Evolutionary conservation across 345 rosid genomes (phyloP).

Genomic region (Microthlaspi erraticum): DNA sequence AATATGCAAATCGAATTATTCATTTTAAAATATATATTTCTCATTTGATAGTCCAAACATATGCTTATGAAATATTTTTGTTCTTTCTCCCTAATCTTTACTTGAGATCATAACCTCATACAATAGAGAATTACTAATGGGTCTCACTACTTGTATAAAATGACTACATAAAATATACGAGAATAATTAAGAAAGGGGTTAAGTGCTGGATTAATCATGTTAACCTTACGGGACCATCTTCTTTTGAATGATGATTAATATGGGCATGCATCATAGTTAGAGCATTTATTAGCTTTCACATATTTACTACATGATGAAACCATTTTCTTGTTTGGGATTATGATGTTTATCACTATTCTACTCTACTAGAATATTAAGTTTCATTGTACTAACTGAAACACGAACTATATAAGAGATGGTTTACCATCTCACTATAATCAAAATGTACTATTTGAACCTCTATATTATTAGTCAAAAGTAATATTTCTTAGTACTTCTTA

Average conservation of each 20-base stretch:
- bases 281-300: conserved; percentile 39
- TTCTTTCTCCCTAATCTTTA: neutral
- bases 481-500: neutral
- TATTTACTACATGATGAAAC: conserved; percentile 29
- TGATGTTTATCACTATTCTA: conserved; percentile 1
- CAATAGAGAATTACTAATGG: neutral
- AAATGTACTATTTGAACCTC: too few relatives aligned
- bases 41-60: conserved; percentile 4
- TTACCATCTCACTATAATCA: too few relatives aligned
- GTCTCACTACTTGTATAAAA: neutral
- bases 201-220: conserved; percentile 49
- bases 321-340: conserved; percentile 12
- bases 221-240: conserved; percentile 45
- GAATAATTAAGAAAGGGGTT: conserved; percentile 37
- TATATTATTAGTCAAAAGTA: too few relatives aligned
- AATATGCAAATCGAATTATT: neutral
- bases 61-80: conserved; percentile 1
- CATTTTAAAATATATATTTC: neutral
- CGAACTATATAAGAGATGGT: too few relatives aligned
- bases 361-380: neutral
- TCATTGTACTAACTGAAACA: neutral
- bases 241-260: conserved; percentile 38
- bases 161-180: conserved; percentile 13
- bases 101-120: conserved; percentile 5
- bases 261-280: conserved; percentile 47